Base-by-base conservation (phyloP, 768 basidiomycete genomes). In the Podaxis pistillaris region DNA sequence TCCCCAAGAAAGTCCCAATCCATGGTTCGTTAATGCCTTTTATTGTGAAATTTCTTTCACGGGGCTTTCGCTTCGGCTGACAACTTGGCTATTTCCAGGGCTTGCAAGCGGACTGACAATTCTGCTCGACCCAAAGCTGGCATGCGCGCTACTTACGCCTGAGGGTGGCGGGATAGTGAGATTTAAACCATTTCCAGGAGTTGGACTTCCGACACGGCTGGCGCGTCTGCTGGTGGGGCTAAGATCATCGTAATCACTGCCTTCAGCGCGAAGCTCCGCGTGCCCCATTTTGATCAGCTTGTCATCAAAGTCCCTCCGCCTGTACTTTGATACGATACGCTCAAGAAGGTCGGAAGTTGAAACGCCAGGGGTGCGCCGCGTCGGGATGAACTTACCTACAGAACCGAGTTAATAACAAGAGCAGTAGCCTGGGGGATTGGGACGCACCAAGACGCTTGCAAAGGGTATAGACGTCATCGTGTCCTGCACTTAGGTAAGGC, bases 331-430 rank as follows among this genome's bases (percentile, higher is more conserved):
- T 17, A 98, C 92, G 69, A 98, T 95, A 26, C 97, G 89, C 71
- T 94, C 93, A 40, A 99, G 83, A 19, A 98, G 82, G 40, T 92
- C 90, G 0, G 95, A 96, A 0, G 97, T 99, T 9, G 95, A 97
- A 8, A 98, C 86, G 8, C 94, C 94, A 0, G 94, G 94, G 3
- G 97, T 98, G 57, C 96, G 89, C 13, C 94, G 86, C 2, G 96
- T 99, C 0, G 97, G 96, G 47, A 98, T 80, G 74, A 99, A 98
- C 78, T 90, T 91, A 52, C 96, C 96, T 96, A 66, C 36, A 24
- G 19, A 46, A 6, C 28, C 15, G 15, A 22, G 56, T 47, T 37
- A 62, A 8, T 24, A 13, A 41, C 41, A 15, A 30, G 13, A 24
- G 12, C 52, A 47, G 8, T 33, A 33, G 33, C 33, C 2, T 38